Evolutionary conservation across 2,329 filamentous ascomycete genomes (phyloP).

Genomic region (Fusarium bactridioides): DNA sequence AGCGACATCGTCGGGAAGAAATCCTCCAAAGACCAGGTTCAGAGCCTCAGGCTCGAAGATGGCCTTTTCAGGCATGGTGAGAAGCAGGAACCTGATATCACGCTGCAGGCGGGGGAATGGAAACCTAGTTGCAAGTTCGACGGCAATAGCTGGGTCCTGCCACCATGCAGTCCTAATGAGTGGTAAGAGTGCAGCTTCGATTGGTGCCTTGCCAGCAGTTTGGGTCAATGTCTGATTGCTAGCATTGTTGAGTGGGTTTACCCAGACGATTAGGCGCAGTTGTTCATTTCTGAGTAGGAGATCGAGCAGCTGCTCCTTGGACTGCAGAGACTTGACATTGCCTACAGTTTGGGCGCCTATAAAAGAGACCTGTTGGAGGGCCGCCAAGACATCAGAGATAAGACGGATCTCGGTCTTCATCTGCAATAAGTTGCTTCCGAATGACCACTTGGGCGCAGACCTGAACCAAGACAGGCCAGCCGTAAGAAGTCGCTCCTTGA

Average conservation of each 20-base stretch:
- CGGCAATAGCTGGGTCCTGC: slow-evolving; percentile 84
- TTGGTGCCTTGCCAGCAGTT: slow-evolving; percentile 50
- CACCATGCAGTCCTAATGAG: slow-evolving; percentile 86
- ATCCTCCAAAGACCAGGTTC: slow-evolving; percentile 79
- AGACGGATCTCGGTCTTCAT: slow-evolving; percentile 90
- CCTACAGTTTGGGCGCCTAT: slow-evolving; percentile 63
- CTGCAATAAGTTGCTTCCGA: slow-evolving; percentile 91
- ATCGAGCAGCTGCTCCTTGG: slow-evolving; percentile 85
- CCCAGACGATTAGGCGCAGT: slow-evolving; percentile 85
- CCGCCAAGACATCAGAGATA: slow-evolving; percentile 75
- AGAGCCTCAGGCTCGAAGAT: slow-evolving; percentile 83
- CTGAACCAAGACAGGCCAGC: slow-evolving; percentile 91
- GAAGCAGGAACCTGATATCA: slow-evolving; percentile 80
- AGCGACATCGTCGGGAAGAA: slow-evolving; percentile 79
- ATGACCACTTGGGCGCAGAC: slow-evolving; percentile 86
- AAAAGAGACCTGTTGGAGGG: slow-evolving; percentile 69
- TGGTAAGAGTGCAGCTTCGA: slow-evolving; percentile 61
- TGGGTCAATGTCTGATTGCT: slow-evolving; percentile 49
- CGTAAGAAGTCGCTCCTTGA: slow-evolving; percentile 89
- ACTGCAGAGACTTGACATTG: slow-evolving; percentile 70
- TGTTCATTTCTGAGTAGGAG: slow-evolving; percentile 86
- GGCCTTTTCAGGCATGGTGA: slow-evolving; percentile 85
- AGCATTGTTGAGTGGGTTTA: slow-evolving; percentile 76
- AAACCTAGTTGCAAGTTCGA: slow-evolving; percentile 84
- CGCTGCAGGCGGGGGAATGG: slow-evolving; percentile 74